These are phyloP conservation scores for Penicillium sp. DNA, from an alignment of 2,329 filamentous ascomycete genomes.

Conservation along the genomic window DNA sequence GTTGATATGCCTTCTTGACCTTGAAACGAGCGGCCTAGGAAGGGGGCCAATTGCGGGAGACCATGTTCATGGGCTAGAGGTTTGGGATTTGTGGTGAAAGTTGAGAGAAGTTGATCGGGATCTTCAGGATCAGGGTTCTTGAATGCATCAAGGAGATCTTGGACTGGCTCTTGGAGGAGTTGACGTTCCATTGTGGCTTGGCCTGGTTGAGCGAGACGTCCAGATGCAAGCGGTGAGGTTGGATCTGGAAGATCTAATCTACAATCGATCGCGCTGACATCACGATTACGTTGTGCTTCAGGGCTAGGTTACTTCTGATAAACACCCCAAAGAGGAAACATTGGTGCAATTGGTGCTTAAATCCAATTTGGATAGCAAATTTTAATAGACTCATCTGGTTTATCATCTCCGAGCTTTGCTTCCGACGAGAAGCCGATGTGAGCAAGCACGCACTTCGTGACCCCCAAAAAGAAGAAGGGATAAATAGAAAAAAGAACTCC, in stretches of 20 bases:
- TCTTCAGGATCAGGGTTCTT: conserved; percentile 23
- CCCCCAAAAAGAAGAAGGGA: background rate
- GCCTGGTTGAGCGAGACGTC: background rate
- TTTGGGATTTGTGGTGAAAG: conserved; percentile 35
- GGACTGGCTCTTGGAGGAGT: conserved; percentile 27
- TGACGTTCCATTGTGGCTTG: conserved; percentile 14
- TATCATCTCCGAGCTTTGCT: background rate
- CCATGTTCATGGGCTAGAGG: conserved; percentile 42
- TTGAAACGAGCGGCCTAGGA: conserved; percentile 44
- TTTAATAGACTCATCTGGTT: conserved; percentile 2
- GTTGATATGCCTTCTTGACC: conserved; percentile 34
- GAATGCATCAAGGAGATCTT: conserved; percentile 34
- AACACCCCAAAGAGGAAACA: background rate
- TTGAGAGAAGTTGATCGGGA: conserved; percentile 30
- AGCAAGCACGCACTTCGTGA: background rate
- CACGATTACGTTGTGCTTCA: conserved; percentile 20
- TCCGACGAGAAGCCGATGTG: background rate
- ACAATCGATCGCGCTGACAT: conserved; percentile 14
- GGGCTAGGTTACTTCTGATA: background rate
- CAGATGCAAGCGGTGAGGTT: background rate
- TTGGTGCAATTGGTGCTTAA: background rate
- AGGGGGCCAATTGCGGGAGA: conserved; percentile 42
- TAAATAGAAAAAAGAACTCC: conserved; percentile 7
- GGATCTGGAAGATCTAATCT: background rate
- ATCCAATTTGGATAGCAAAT: conserved; percentile 3